These are phyloP conservation scores for Pterocarpus santalinus DNA, from an alignment of 306 rosid species.

Conservation along the genomic window DNA sequence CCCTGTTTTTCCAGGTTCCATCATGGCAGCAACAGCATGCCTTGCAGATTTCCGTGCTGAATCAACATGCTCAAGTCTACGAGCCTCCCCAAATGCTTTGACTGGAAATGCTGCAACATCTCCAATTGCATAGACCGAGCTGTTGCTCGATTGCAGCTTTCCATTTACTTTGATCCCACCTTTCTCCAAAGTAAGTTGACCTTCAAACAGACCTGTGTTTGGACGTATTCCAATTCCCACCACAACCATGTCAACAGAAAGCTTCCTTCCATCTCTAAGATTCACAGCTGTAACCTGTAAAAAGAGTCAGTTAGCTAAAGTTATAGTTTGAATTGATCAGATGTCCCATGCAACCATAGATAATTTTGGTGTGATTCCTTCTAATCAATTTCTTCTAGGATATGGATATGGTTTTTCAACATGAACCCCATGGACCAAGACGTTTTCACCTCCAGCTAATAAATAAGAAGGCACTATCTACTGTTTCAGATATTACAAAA, in stretches of 20 bases:
- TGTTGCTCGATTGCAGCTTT: conserved; percentile 85
- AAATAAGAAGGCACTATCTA: conserved; percentile 5
- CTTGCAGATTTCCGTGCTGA: conserved; percentile 87
- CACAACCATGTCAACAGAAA: conserved; percentile 87
- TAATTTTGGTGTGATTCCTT: not conserved
- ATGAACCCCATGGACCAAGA: not conserved
- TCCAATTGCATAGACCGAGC: conserved; percentile 90
- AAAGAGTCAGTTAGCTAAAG: conserved; percentile 21
- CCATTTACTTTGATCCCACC: conserved; percentile 99
- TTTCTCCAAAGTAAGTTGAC: conserved; percentile 94
- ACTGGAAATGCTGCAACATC: conserved; percentile 98
- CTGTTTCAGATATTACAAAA: conserved; percentile 19
- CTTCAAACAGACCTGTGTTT: conserved; percentile 94
- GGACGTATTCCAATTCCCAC: conserved; percentile 99
- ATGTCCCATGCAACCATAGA: conserved; percentile 16
- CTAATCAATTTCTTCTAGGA: conserved; percentile 20
- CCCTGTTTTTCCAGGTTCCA: conserved; percentile 69
- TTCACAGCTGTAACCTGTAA: conserved; percentile 83
- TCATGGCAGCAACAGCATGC: conserved; percentile 78
- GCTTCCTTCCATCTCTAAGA: conserved; percentile 81
- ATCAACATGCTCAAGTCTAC: conserved; percentile 97
- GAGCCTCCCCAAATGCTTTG: conserved; percentile 82
- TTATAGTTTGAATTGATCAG: conserved; percentile 10
- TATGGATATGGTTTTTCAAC: not conserved
- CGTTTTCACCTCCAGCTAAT: conserved; percentile 15